Conservation (phyloP, 2,329 filamentous ascomycete genomes). For the Aureobasidium sp. region DNA sequence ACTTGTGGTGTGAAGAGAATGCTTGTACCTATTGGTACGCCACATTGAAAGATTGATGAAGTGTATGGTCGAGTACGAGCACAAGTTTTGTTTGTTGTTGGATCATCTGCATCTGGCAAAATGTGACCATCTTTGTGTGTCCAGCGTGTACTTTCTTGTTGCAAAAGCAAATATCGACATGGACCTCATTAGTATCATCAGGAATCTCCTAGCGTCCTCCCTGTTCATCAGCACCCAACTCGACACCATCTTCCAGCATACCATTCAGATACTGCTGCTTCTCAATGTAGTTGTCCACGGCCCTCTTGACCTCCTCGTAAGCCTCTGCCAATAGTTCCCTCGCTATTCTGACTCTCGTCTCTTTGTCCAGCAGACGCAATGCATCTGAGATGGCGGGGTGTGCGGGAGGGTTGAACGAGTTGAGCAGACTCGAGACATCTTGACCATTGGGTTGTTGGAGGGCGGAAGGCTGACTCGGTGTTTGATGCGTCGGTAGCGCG, state of each 20-base stretch:
- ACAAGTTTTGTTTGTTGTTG: too few species aligned
- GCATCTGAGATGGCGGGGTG: neutral
- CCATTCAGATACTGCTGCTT: slow-evolving; percentile 7
- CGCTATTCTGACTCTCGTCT: slow-evolving; percentile 7
- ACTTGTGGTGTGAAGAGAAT: too few species aligned
- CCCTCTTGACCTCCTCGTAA: slow-evolving; percentile 10
- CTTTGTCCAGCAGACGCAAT: slow-evolving; percentile 1
- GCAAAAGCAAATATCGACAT: neutral
- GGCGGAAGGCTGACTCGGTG: neutral
- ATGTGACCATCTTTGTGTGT: too few species aligned
- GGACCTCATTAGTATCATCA: slow-evolving; percentile 1
- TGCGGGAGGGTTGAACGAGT: neutral
- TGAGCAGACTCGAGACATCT: neutral
- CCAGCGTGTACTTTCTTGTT: neutral
- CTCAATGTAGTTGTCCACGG: slow-evolving; percentile 14
- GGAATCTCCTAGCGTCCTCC: neutral
- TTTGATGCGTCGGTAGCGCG: neutral
- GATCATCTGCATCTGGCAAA: too few species aligned
- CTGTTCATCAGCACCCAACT: neutral
- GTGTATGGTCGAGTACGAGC: too few species aligned
- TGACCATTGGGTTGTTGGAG: neutral
- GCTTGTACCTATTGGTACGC: too few species aligned
- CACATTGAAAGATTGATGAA: too few species aligned
- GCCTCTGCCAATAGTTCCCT: slow-evolving; percentile 10
- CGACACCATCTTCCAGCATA: slow-evolving; percentile 4